Evolutionary conservation across 768 basidiomycete species (phyloP).

Genomic region (Suillus sp.): DNA sequence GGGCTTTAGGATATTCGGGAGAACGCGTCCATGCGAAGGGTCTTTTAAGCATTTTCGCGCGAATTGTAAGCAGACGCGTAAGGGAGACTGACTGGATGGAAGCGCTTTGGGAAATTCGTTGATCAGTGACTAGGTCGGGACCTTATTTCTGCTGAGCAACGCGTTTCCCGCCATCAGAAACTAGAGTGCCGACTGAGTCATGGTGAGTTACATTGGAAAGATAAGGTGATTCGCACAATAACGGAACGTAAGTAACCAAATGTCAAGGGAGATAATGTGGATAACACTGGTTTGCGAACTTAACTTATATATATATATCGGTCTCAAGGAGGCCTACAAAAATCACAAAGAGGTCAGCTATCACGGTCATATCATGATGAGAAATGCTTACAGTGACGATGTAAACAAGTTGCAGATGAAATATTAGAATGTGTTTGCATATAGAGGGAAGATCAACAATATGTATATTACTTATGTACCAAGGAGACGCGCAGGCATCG

Average conservation of each 20-base stretch:
- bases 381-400: background rate
- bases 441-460: background rate
- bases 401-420: background rate
- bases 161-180: background rate
- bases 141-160: background rate
- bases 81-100: background rate
- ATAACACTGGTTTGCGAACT: background rate
- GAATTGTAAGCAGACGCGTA: background rate
- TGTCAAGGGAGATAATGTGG: background rate
- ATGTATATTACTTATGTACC: slow-evolving; percentile 1
- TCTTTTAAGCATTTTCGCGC: background rate
- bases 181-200: background rate
- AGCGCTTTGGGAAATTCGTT: background rate
- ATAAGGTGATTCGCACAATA: background rate
- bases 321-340: background rate
- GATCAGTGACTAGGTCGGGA: background rate
- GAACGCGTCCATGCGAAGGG: background rate
- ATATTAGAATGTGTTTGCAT: background rate
- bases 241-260: background rate
- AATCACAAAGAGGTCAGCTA: background rate
- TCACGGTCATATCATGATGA: background rate
- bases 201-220: background rate
- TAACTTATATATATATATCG: background rate
- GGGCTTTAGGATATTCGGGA: background rate
- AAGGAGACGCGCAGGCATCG: background rate